Base-by-base conservation (phyloP, 2,329 filamentous ascomycete genomes). In the Drechslerella dactyloides region DNA sequence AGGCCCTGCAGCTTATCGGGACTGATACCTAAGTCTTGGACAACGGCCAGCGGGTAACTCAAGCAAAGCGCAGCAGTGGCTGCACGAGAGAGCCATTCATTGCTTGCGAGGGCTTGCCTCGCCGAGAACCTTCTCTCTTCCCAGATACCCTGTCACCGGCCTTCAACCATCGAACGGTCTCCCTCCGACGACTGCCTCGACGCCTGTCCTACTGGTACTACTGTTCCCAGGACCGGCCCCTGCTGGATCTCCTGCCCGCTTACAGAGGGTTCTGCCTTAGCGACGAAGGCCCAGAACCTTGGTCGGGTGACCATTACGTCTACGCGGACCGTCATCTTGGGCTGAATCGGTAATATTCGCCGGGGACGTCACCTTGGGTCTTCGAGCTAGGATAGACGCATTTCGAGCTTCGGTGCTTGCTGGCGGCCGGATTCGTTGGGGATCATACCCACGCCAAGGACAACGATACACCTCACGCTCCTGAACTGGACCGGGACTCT, bases 371-470 rank as follows among this genome's bases (percentile, higher is more conserved):
- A 15, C 15, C n/a, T 2, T 17, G 27, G 27, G 27, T 4, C 27
- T 37, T 42, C 13, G 37, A 42, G 37, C 37, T 42, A 42, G 5
- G 5, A 33, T 8, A 33, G 27, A 33, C 27, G 3, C 3, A 3
- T 33, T 8, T 33, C 27, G 8, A 33, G 27, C 27, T 33, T 33
- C 8, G n/a, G n/a, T n/a, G n/a, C n/a, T n/a, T n/a, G n/a, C n/a
- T n/a, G n/a, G 3, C 27, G 27, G 27, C 27, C 27, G 8, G 8
- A 33, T 44, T 61, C 55, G 17, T 54, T 51, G 53, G 33, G 66
- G 59, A 59, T 53, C 66, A 44, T 24, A 63, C 27, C 19, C 58
- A 68, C 55, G 60, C 66, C 66, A 70, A 70, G 66, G 58, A 48
- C 17, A 61, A 51, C 8, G 8, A 3, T 33, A 33, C 27, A 33